Percentiles rank a stretch among this genome's conserved stretches.
Evolutionary conservation across 495 filamentous ascomycete species (phyloP).

Genomic region (Astrothelium subdiscretum): DNA sequence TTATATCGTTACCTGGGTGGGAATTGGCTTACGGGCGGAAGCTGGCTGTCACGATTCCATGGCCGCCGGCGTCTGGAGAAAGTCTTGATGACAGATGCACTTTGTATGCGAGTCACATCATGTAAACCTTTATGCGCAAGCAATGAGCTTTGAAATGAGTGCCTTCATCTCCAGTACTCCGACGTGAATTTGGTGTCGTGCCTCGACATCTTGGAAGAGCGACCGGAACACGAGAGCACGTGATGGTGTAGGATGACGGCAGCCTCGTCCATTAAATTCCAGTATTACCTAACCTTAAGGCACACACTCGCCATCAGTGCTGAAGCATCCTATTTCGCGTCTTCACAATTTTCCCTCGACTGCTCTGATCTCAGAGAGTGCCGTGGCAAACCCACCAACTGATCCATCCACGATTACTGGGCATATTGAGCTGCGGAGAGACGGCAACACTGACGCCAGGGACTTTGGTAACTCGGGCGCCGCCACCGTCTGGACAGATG

Average conservation of each 20-base stretch:
- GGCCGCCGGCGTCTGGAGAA: not conserved
- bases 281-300: too few species aligned
- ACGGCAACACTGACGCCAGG: not conserved
- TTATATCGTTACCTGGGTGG: not conserved
- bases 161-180: too few species aligned
- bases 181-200: too few species aligned
- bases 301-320: too few species aligned
- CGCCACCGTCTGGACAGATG: not conserved
- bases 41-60: not conserved
- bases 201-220: not conserved
- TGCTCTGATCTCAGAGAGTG: too few species aligned
- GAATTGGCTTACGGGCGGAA: not conserved
- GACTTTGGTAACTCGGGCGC: not conserved
- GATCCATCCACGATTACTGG: too few species aligned
- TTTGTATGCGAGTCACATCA: not conserved
- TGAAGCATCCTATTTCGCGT: not conserved
- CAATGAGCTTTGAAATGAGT: not conserved
- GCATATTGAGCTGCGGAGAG: not conserved
- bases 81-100: not conserved
- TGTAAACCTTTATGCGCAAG: not conserved
- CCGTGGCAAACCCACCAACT: too few species aligned
- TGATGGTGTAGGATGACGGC: not conserved
- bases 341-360: not conserved
- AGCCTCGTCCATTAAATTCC: not conserved
- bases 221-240: not conserved